Base-by-base conservation (phyloP, 768 basidiomycete genomes). In the Plicaturopsis crispa region DNA sequence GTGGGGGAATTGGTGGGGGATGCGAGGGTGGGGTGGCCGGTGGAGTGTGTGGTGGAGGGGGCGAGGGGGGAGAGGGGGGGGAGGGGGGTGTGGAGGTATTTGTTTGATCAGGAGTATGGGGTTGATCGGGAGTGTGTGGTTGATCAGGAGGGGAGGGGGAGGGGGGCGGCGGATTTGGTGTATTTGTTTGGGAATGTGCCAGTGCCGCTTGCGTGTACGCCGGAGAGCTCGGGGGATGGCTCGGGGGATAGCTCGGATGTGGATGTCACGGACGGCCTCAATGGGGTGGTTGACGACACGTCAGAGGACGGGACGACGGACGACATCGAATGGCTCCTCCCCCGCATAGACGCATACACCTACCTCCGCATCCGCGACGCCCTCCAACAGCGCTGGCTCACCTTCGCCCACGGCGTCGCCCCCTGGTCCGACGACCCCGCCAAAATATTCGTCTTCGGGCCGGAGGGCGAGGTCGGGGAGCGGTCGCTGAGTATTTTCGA, bases 31-130 rank as follows among this genome's bases (percentile, higher is more conserved):
- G 80, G 81, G 11, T 88, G 83, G 83, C 83, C 83, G 7, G 81
- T 78, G 1, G 78, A 88, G 18, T 74, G 78, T 44, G 60, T 80
- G 24, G 72, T 70, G 3, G 61, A 69, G 36, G 67, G 66, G 38
- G 69, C 73, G 2, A 67, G 67, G 38, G 62, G 56, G 13, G 72
- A 68, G 34, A 63, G 73, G 2, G 67, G 69, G 11, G 80, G 76
- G 1, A 63, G 63, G 28, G 71, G 72, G n/a, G 82, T 85, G 4
- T 88, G 78, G 78, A 70, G 85, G 41, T 88, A 84, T 48, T 75
- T 84, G 13, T 88, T 88, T 52, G 85, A 88, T 57, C 85, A 88
- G 60, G 85, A 84, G 48, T 74, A 80, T 1, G 80, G n/a, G n/a
- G n/a, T n/a, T n/a, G n/a, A n/a, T n/a, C n/a, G n/a, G n/a, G 84